These are phyloP conservation scores for Pyrrhoderma lamaoense DNA, from an alignment of 1,284 basidiomycete species.

Conservation along the genomic window DNA sequence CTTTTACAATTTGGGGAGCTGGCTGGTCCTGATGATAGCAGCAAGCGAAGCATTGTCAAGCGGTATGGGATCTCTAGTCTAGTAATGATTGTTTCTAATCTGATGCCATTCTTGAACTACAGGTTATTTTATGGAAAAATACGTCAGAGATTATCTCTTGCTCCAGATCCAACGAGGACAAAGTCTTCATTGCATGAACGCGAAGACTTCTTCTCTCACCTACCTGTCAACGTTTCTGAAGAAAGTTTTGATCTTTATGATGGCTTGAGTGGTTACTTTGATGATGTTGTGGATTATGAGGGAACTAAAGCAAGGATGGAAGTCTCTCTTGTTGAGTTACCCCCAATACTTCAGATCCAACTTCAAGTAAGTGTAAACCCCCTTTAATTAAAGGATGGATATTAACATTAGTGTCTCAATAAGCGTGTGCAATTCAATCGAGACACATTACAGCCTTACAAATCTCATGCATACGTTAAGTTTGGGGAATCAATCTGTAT, in stretches of 20 bases:
- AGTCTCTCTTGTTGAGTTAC: conserved; percentile 80
- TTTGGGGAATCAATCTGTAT: conserved; percentile 84
- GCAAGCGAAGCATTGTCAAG: conserved; percentile 73
- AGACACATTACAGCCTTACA: conserved; percentile 81
- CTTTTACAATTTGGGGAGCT: conserved; percentile 70
- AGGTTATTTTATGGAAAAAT: conserved; percentile 88
- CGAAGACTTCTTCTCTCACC: conserved; percentile 88
- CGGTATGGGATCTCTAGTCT: conserved; percentile 37
- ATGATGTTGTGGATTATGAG: conserved; percentile 85
- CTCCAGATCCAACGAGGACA: conserved; percentile 37
- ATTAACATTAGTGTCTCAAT: no score
- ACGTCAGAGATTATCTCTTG: conserved; percentile 60
- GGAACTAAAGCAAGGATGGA: conserved; percentile 84
- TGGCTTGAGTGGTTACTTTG: conserved; percentile 88
- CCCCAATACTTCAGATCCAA: conserved; percentile 91
- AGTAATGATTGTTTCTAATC: not conserved
- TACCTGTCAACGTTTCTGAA: conserved; percentile 89
- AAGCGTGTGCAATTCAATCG: conserved; percentile 97
- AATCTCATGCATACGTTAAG: conserved; percentile 92
- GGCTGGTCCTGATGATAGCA: conserved; percentile 37
- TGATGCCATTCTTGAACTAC: conserved; percentile 10
- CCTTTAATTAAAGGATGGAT: not conserved
- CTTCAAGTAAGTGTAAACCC: conserved; percentile 57
- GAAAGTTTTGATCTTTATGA: conserved; percentile 89
- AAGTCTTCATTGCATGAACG: conserved; percentile 69